Evolutionary conservation across 371 early-diverging fungal genomes (phyloP).

Genomic region (Actinomucor elegans): DNA sequence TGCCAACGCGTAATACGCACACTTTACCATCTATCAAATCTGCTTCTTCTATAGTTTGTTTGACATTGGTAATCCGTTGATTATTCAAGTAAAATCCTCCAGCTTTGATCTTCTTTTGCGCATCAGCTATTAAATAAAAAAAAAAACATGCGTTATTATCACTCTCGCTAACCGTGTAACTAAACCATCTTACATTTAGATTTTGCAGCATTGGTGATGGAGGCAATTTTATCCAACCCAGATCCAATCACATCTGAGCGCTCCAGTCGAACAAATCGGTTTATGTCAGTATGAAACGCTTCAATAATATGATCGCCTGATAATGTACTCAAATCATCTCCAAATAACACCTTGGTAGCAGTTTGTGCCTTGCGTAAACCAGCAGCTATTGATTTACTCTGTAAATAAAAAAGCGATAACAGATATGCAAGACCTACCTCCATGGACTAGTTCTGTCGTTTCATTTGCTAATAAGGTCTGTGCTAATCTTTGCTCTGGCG

Average conservation of each 20-base stretch:
- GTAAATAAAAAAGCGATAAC: background rate
- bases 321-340: constrained; percentile 41
- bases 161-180: background rate
- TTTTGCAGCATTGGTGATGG: constrained; percentile 57
- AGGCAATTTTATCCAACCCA: constrained; percentile 60
- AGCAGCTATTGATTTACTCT: constrained; percentile 42
- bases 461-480: constrained; percentile 81
- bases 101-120: constrained; percentile 68
- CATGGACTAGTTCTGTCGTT: constrained; percentile 90
- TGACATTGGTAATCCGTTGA: constrained; percentile 45
- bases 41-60: constrained; percentile 34
- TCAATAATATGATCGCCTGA: constrained; percentile 60
- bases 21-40: constrained; percentile 61
- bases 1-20: constrained; percentile 60
- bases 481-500: constrained; percentile 69
- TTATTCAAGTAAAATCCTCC: constrained; percentile 83
- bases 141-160: background rate
- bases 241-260: constrained; percentile 40
- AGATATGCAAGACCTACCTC: constrained; percentile 44
- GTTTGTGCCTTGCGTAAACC: constrained; percentile 64
- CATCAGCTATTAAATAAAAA: constrained; percentile 53
- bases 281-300: constrained; percentile 69
- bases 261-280: constrained; percentile 53
- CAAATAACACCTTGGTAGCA: constrained; percentile 76
- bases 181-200: constrained; percentile 64